phyloP scores from a whole-genome alignment of 257 asterid genomes.

The Lithospermum erythrorhizon region DNA sequence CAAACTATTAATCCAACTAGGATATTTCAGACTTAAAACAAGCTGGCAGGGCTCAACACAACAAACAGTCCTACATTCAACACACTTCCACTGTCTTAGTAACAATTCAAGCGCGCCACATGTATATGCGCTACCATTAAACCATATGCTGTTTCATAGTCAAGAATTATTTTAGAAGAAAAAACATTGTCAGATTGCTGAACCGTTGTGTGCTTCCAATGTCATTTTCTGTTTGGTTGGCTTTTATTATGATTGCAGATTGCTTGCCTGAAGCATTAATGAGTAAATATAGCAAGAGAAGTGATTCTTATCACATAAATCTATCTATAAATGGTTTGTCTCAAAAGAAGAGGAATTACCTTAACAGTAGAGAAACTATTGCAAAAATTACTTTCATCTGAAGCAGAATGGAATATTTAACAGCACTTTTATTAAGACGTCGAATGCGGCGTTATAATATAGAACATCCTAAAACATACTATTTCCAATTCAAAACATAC shows the following conservation, averaged over 20 bases:
- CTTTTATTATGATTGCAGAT: no score
- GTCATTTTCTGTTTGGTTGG: no score
- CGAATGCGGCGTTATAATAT: no score
- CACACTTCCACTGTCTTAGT: no score
- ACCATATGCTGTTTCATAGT: not conserved
- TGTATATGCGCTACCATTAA: not conserved
- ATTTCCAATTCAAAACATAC: no score
- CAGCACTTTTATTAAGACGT: not conserved
- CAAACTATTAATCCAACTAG: slow-evolving; percentile 27
- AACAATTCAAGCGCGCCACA: not conserved
- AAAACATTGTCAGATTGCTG: not conserved
- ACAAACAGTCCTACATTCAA: not conserved
- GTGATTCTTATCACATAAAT: not conserved
- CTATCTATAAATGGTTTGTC: not conserved
- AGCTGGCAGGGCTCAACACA: slow-evolving; percentile 18
- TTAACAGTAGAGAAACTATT: no score
- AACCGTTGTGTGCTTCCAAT: no score
- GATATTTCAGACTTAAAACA: slow-evolving; percentile 33
- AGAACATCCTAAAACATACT: no score
- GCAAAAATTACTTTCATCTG: not conserved
- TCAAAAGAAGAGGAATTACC: no score
- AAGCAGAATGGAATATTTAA: not conserved
- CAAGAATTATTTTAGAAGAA: not conserved
- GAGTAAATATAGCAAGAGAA: no score
- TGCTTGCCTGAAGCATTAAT: no score